Conservation (phyloP, 2,329 filamentous ascomycete species). For the Fusarium sterilihyphosum region DNA sequence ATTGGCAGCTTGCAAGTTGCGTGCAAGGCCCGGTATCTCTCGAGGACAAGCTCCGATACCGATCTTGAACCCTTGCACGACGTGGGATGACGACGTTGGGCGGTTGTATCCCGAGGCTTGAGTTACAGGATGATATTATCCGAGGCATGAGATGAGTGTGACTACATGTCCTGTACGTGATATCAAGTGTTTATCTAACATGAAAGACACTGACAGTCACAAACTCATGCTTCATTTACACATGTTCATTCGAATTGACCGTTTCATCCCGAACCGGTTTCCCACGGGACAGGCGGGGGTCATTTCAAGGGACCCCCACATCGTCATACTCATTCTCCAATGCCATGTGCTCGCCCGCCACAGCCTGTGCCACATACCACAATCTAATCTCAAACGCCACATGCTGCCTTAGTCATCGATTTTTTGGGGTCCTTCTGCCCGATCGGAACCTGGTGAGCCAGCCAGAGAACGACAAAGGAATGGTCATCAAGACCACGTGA, state of each 20-base stretch:
- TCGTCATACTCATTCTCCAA: conserved; percentile 4
- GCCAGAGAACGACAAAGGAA: conserved; percentile 40
- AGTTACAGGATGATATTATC: not conserved
- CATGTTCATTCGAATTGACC: conserved; percentile 14
- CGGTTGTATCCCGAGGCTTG: conserved; percentile 10
- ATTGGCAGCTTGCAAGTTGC: conserved; percentile 11
- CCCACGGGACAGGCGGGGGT: conserved; percentile 32
- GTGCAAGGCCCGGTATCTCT: conserved; percentile 23
- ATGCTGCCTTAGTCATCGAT: not conserved
- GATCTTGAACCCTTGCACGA: conserved; percentile 29
- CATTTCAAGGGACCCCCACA: conserved; percentile 32
- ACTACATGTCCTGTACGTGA: not conserved
- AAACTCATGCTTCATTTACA: not conserved
- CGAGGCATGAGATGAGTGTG: conserved; percentile 3
- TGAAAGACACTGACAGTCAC: not conserved
- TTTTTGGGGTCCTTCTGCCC: conserved; percentile 23
- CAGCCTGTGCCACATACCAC: not conserved
- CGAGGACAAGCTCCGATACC: conserved; percentile 25
- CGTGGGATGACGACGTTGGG: conserved; percentile 33
- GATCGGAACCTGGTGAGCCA: conserved; percentile 7
- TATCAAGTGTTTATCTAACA: not conserved
- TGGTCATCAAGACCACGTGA: conserved; percentile 50
- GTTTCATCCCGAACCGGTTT: conserved; percentile 41
- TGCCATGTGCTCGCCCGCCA: not conserved
- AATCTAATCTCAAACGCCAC: not conserved